Conservation (phyloP, 1,284 basidiomycete genomes). For the Naganishia sp. region DNA sequence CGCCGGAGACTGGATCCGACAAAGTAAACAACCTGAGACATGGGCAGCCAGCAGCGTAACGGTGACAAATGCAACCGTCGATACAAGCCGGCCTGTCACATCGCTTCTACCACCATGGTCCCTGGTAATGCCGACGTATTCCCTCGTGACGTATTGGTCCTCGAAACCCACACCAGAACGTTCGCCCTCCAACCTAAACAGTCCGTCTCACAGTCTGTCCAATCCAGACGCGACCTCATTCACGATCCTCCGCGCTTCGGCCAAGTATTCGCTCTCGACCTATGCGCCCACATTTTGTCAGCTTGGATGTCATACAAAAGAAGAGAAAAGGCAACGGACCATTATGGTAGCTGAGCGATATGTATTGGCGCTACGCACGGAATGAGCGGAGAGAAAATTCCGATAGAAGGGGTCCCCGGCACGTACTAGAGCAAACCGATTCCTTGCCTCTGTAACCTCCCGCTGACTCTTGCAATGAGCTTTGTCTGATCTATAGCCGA, state of each 20-base stretch:
- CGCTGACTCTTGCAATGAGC: conserved; percentile 1
- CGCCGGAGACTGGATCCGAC: background rate
- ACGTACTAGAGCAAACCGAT: conserved; percentile 35
- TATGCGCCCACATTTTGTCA: background rate
- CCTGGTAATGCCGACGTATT: background rate
- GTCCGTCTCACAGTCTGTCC: background rate
- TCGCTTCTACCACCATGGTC: background rate
- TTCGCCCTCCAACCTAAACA: no score
- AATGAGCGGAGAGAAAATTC: conserved; percentile 67
- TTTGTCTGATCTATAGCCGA: conserved; percentile 3
- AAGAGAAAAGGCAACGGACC: conserved; percentile 51
- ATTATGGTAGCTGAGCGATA: conserved; percentile 79
- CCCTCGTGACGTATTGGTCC: no score
- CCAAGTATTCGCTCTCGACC: conserved; percentile 12
- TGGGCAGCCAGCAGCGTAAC: background rate
- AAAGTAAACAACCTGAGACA: conserved; percentile 23
- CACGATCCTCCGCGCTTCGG: background rate
- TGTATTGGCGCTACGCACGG: conserved; percentile 80
- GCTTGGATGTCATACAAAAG: background rate
- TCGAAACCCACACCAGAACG: no score
- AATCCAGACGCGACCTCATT: background rate
- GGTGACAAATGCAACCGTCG: no score
- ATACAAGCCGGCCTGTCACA: no score
- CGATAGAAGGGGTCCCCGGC: no score
- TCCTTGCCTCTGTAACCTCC: background rate